These are phyloP conservation scores for Ailanthus altissimus DNA, from an alignment of 345 rosid species.

Conservation along the genomic window DNA sequence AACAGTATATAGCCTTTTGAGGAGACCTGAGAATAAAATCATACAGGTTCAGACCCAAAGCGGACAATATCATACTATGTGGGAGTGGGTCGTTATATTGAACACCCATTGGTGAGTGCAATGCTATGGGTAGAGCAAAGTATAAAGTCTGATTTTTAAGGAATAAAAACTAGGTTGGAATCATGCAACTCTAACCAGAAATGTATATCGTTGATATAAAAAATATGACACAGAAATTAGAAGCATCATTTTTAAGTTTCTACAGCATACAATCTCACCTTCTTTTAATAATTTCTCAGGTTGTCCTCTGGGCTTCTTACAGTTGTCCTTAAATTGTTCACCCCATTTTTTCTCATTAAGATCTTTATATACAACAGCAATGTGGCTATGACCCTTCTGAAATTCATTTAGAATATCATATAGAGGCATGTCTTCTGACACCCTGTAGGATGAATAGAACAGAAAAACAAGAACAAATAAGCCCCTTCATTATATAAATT, in stretches of 20 bases:
- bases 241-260: slow-evolving; percentile 8
- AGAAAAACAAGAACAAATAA: slow-evolving; percentile 12
- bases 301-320: slow-evolving; percentile 52
- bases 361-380: slow-evolving; percentile 88
- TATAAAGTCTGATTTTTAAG: background rate
- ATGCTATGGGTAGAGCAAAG: background rate
- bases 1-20: no score
- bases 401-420: slow-evolving; percentile 94
- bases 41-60: no score
- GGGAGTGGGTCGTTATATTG: no score
- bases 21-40: no score
- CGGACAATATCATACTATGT: no score
- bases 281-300: slow-evolving; percentile 37
- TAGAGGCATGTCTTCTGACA: slow-evolving; percentile 80
- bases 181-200: slow-evolving; percentile 6
- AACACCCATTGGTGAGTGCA: background rate
- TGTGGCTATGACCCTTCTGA: slow-evolving; percentile 97
- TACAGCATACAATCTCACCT: slow-evolving; percentile 40
- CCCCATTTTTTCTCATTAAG: slow-evolving; percentile 43
- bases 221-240: background rate
- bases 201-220: background rate
- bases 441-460: slow-evolving; percentile 45
- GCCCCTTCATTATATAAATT: background rate
- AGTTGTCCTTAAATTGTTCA: slow-evolving; percentile 53
- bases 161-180: background rate